Base-by-base conservation (phyloP, 805 yeast species). In the Candida schatavii region DNA sequence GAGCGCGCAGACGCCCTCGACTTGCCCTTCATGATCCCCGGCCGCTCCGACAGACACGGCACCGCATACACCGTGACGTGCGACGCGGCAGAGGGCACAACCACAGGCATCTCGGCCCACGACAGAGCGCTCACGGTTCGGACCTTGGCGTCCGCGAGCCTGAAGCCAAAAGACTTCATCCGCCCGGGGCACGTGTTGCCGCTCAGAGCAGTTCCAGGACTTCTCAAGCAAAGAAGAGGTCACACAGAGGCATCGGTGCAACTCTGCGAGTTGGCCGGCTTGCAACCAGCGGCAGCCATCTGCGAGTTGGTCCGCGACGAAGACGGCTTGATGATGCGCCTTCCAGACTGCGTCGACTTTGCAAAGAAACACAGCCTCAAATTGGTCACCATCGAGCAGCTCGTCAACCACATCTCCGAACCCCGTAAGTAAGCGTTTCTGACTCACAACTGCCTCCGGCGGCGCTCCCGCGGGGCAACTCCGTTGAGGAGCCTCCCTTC, bases 231-330 rank as follows among this genome's bases (percentile, higher is more conserved):
- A 38, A 85, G 99, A 72, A 73, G 86, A 44, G 99, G 99, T 13
- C 99, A 93, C 61, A 93, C 99, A 9, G 99, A 93, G 68, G 98
- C 99, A 14, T 89, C 88, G 21, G 95, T 93, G 6, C 96, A 91
- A 58, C 72, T 93, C 48, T 83, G 96, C 58, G 68, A 70, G 55
- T 71, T 90, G 55, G 75, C 91, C 5, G 89, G 88, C 0, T 71
- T 86, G 51, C 78, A 78, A 48, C 95, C 93, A 2, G 99, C 88
- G 2, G 95, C 86, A 13, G 93, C 85, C 28, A 91, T 93, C 52
- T 87, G 98, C 63, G 99, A 93, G 68, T 72, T 93, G 52, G 98
- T 93, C 19, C 79, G 85, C 44, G 98, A 89, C 50, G 85, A 81
- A 37, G 98, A 93, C 56, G 99, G 99, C 0, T 71, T 85, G 49